These are phyloP conservation scores for Candida verbasci DNA, from an alignment of 805 yeast genomes.

Conservation along the genomic window DNA sequence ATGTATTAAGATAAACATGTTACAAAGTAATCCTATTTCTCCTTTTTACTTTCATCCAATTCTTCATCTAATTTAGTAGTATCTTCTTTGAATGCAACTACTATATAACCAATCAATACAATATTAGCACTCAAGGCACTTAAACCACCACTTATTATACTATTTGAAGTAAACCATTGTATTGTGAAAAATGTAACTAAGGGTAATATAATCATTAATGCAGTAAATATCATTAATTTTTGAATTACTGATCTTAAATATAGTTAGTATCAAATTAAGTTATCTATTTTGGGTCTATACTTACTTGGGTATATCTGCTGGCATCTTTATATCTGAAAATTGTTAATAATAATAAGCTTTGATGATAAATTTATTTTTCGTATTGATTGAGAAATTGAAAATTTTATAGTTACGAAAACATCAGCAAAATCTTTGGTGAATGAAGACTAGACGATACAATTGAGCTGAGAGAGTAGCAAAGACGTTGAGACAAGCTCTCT, in stretches of 20 bases:
- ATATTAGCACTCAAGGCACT: constrained; percentile 74
- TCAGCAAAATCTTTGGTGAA: too few relatives aligned
- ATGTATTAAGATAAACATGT: too few relatives aligned
- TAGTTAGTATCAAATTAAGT: constrained; percentile 10
- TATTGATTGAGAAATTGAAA: too few relatives aligned
- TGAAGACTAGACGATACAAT: too few relatives aligned
- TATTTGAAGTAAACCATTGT: constrained; percentile 45
- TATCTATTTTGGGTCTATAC: too few relatives aligned
- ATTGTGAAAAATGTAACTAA: constrained; percentile 55
- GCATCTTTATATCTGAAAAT: constrained; percentile 7
- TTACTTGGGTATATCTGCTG: constrained; percentile 39
- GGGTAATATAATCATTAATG: constrained; percentile 70
- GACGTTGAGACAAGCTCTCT: too few relatives aligned
- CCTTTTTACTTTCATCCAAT: constrained; percentile 11
- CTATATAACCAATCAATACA: constrained; percentile 67
- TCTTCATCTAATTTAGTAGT: constrained; percentile 25
- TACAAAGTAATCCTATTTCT: too few relatives aligned
- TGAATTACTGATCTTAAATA: constrained; percentile 51
- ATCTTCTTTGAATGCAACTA: constrained; percentile 72
- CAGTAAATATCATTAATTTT: constrained; percentile 71
- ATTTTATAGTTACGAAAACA: too few relatives aligned
- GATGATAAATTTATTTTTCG: too few relatives aligned
- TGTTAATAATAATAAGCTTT: too few relatives aligned
- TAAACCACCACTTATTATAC: constrained; percentile 72
- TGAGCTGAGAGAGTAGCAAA: too few relatives aligned